These are phyloP conservation scores for Kwoniella pini DNA, from an alignment of 768 basidiomycete species.

Conservation along the genomic window DNA sequence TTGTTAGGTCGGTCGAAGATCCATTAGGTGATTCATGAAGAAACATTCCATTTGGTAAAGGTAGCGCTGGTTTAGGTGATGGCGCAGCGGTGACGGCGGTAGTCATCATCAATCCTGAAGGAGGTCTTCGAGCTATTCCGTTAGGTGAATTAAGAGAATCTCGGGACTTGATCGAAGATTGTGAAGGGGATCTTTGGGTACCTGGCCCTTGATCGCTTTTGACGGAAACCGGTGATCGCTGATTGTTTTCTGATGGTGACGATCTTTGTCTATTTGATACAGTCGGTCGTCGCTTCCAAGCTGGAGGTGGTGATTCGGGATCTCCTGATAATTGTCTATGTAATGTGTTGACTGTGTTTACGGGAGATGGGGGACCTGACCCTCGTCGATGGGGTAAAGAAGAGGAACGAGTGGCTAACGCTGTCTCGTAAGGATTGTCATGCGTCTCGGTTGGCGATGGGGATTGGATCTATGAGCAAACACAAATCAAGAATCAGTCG, in stretches of 20 bases:
- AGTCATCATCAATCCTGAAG: slow-evolving; percentile 23
- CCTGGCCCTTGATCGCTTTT: too few species aligned
- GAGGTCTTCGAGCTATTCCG: background rate
- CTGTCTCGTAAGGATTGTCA: slow-evolving; percentile 21
- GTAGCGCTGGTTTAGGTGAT: slow-evolving; percentile 8
- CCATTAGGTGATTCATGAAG: slow-evolving; percentile 38
- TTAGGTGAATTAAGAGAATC: background rate
- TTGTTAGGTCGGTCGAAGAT: slow-evolving; percentile 25
- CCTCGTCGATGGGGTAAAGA: slow-evolving; percentile 1
- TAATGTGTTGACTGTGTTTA: slow-evolving; percentile 27
- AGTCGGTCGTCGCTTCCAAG: slow-evolving; percentile 48
- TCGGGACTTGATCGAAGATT: slow-evolving; percentile 15
- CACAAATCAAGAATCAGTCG: background rate
- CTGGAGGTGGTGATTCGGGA: slow-evolving; percentile 42
- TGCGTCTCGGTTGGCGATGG: slow-evolving; percentile 31
- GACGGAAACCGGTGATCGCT: too few species aligned
- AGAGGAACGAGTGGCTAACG: slow-evolving; percentile 6
- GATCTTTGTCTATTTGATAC: slow-evolving; percentile 13
- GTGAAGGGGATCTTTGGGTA: slow-evolving; percentile 15
- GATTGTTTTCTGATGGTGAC: background rate
- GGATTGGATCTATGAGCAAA: slow-evolving; percentile 37
- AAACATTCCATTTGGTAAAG: slow-evolving; percentile 29
- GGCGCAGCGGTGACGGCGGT: background rate
- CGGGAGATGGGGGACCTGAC: slow-evolving; percentile 20
- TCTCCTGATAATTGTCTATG: slow-evolving; percentile 43